These are phyloP conservation scores for Aspergillus carlsbadensis DNA, from an alignment of 495 filamentous ascomycete genomes.

Conservation along the genomic window DNA sequence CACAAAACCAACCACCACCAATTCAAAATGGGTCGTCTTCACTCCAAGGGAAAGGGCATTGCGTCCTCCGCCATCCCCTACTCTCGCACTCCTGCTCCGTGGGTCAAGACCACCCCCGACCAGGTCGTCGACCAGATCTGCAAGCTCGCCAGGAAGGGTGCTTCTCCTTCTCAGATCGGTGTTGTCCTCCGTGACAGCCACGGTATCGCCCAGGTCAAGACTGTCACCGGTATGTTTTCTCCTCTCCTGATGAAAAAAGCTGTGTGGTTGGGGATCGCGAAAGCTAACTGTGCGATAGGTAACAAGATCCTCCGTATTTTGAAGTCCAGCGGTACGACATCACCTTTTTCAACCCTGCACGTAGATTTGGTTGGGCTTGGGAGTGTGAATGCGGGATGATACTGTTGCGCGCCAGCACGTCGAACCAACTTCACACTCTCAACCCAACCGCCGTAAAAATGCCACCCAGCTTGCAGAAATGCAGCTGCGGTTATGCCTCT, in stretches of 20 bases:
- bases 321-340: slow-evolving; percentile 82
- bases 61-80: slow-evolving; percentile 92
- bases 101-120: slow-evolving; percentile 88
- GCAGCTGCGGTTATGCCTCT: slow-evolving; percentile 64
- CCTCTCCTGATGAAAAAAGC: too few relatives aligned
- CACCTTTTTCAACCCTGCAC: slow-evolving; percentile 15
- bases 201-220: slow-evolving; percentile 94
- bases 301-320: slow-evolving; percentile 99
- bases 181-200: slow-evolving; percentile 96
- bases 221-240: slow-evolving; percentile 79
- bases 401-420: not conserved
- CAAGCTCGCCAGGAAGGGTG: slow-evolving; percentile 97
- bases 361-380: slow-evolving; percentile 8
- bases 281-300: slow-evolving; percentile 55
- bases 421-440: not conserved
- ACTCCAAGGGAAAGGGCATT: slow-evolving; percentile 99
- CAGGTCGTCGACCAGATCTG: slow-evolving; percentile 98
- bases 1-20: slow-evolving; percentile 21
- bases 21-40: slow-evolving; percentile 91
- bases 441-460: not conserved
- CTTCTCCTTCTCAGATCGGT: slow-evolving; percentile 97
- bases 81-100: slow-evolving; percentile 85
- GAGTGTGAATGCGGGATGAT: slow-evolving; percentile 1
- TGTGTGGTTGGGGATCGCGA: not conserved
- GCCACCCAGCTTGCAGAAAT: slow-evolving; percentile 5